phyloP scores from a whole-genome alignment of 2,329 filamentous ascomycete species.

The Penicillium thymicola region DNA sequence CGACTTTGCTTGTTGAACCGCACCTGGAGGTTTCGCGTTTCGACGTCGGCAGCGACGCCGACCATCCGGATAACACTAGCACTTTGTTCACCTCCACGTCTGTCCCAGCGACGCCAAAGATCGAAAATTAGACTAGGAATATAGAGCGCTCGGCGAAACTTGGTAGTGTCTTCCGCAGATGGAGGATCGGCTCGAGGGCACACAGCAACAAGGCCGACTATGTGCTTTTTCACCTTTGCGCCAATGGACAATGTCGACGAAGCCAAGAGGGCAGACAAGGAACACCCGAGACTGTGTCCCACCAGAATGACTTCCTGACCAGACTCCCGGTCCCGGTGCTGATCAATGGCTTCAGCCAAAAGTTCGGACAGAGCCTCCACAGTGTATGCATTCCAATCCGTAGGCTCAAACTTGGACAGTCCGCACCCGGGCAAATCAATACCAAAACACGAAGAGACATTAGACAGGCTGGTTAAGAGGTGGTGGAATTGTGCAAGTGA shows the following conservation, averaged over 20 bases:
- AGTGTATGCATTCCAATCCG: slow-evolving; percentile 73
- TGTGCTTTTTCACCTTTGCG: slow-evolving; percentile 56
- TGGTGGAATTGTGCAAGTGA: slow-evolving; percentile 84
- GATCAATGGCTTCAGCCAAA: slow-evolving; percentile 69
- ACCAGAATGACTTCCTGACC: slow-evolving; percentile 74
- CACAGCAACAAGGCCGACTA: slow-evolving; percentile 75
- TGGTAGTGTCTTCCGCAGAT: slow-evolving; percentile 50
- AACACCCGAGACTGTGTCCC: slow-evolving; percentile 87
- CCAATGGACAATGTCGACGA: slow-evolving; percentile 55
- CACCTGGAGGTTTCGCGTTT: slow-evolving; percentile 44
- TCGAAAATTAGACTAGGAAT: slow-evolving; percentile 69
- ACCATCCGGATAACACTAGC: slow-evolving; percentile 74
- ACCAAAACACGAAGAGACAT: slow-evolving; percentile 78
- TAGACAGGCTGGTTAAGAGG: slow-evolving; percentile 74
- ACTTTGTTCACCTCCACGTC: slow-evolving; percentile 73
- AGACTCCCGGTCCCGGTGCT: slow-evolving; percentile 62
- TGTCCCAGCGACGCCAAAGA: slow-evolving; percentile 73
- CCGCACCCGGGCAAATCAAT: slow-evolving; percentile 92
- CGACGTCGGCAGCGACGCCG: slow-evolving; percentile 39
- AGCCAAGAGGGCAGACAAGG: slow-evolving; percentile 69
- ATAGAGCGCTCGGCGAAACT: slow-evolving; percentile 58
- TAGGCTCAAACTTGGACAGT: slow-evolving; percentile 69
- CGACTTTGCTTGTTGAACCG: slow-evolving; percentile 72
- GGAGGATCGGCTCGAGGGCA: slow-evolving; percentile 71
- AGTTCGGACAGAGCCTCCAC: slow-evolving; percentile 72